phyloP scores from a whole-genome alignment of 179 eudicot species.

The Drosera spatulata region DNA sequence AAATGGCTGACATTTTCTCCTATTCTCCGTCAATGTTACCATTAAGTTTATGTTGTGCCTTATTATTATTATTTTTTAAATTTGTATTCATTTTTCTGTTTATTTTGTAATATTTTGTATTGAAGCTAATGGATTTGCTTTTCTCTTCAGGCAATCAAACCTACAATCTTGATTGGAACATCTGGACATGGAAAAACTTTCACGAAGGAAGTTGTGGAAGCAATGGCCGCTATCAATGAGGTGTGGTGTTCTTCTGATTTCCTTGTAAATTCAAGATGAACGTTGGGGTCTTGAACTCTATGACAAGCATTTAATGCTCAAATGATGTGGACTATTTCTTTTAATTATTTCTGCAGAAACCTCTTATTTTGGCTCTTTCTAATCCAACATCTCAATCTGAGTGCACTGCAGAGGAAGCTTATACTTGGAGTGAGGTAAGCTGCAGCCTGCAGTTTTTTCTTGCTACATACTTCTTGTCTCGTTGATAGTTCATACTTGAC shows the following conservation, averaged over 20 bases:
- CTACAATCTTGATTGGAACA: slow-evolving; percentile 78
- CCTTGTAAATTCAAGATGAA: background rate
- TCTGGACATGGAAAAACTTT: slow-evolving; percentile 83
- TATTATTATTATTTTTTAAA: too few species aligned
- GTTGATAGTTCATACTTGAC: background rate
- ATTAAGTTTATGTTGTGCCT: too few species aligned
- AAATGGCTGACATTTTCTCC: too few species aligned
- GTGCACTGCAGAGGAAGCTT: slow-evolving; percentile 88
- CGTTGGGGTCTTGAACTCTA: background rate
- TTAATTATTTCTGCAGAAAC: slow-evolving; percentile 36
- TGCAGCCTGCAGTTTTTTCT: background rate
- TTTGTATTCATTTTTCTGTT: too few species aligned
- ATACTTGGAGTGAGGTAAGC: slow-evolving; percentile 63
- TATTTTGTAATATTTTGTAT: background rate
- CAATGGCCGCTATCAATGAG: slow-evolving; percentile 69
- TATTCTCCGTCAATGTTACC: too few species aligned
- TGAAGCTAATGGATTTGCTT: background rate
- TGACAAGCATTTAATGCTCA: too few species aligned
- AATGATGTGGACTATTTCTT: background rate
- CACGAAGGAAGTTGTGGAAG: slow-evolving; percentile 74
- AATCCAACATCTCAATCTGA: slow-evolving; percentile 86
- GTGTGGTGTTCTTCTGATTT: slow-evolving; percentile 12
- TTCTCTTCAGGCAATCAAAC: slow-evolving; percentile 47
- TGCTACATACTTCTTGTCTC: background rate
- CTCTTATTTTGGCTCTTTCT: slow-evolving; percentile 74